Conservation (phyloP, 169 alveolate genomes). For the Babesia microti region DNA sequence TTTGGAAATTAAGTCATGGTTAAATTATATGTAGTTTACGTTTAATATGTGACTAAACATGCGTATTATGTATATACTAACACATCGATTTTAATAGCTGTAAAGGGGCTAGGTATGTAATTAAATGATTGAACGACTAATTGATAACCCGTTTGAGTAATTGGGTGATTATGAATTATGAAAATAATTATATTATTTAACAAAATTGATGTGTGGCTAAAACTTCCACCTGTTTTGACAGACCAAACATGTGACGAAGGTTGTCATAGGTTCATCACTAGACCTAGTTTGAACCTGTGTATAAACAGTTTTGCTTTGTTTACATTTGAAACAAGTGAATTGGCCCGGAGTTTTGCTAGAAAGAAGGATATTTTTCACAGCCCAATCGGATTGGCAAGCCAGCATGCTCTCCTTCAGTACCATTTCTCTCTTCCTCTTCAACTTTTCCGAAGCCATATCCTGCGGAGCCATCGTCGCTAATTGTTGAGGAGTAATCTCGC, state of each 20-base stretch:
- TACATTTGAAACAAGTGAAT: slow-evolving; percentile 87
- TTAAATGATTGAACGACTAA: too few species aligned
- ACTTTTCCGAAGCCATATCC: slow-evolving; percentile 85
- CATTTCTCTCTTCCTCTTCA: slow-evolving; percentile 70
- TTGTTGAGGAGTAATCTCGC: slow-evolving; percentile 61
- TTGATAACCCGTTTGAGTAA: too few species aligned
- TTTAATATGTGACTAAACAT: too few species aligned
- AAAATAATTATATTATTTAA: too few species aligned
- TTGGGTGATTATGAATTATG: too few species aligned
- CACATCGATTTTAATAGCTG: too few species aligned
- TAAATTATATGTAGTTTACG: too few species aligned
- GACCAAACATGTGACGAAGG: slow-evolving; percentile 87
- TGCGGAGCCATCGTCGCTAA: slow-evolving; percentile 79
- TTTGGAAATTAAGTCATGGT: too few species aligned
- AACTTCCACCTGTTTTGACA: slow-evolving; percentile 89
- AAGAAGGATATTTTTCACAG: slow-evolving; percentile 64
- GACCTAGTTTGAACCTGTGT: slow-evolving; percentile 91
- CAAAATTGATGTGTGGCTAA: slow-evolving; percentile 34
- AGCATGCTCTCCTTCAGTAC: slow-evolving; percentile 64
- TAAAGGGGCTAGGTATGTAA: too few species aligned
- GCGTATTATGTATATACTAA: too few species aligned
- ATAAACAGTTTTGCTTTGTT: slow-evolving; percentile 76
- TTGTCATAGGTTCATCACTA: slow-evolving; percentile 98
- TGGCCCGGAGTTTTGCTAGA: slow-evolving; percentile 69
- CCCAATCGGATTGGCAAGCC: slow-evolving; percentile 92